Conservation (phyloP, 2,329 filamentous ascomycete genomes). For the Stemphylium lycopersici region DNA sequence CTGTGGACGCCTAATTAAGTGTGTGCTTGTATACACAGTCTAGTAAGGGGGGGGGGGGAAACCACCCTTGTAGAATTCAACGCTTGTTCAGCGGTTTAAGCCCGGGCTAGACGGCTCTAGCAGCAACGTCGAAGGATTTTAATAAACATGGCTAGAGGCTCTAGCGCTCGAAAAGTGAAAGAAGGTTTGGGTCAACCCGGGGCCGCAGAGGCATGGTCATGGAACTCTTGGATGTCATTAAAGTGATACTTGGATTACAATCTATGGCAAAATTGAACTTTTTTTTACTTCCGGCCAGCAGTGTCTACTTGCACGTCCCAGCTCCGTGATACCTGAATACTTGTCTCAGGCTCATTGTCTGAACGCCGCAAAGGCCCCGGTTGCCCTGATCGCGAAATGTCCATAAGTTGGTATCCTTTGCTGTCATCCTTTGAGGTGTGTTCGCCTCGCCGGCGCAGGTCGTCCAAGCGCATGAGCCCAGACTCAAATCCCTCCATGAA, state of each 20-base stretch:
- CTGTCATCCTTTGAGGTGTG: constrained; percentile 17
- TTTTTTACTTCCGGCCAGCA: constrained; percentile 1
- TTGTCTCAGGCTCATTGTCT: neutral
- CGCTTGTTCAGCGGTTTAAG: too few species aligned
- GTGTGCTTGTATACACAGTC: neutral
- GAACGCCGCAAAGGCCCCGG: neutral
- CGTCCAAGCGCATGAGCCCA: constrained; percentile 30
- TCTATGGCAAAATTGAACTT: neutral
- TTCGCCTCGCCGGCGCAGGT: constrained; percentile 20
- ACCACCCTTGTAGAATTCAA: too few species aligned
- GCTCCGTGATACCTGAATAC: constrained; percentile 20
- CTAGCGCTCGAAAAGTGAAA: too few species aligned
- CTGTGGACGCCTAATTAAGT: neutral
- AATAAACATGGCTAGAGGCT: too few species aligned
- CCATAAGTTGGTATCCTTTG: constrained; percentile 23
- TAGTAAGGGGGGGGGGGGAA: too few species aligned
- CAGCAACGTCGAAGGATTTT: too few species aligned
- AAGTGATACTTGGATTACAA: too few species aligned
- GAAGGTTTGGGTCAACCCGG: too few species aligned
- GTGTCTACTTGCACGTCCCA: constrained; percentile 20
- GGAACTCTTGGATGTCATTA: too few species aligned
- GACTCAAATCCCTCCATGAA: constrained; percentile 40
- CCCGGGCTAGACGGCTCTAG: too few species aligned
- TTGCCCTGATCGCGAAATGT: constrained; percentile 18
- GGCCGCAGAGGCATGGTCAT: too few species aligned